Base-by-base conservation (phyloP, 2,329 filamentous ascomycete genomes). In the Cladosporium oxysporum region DNA sequence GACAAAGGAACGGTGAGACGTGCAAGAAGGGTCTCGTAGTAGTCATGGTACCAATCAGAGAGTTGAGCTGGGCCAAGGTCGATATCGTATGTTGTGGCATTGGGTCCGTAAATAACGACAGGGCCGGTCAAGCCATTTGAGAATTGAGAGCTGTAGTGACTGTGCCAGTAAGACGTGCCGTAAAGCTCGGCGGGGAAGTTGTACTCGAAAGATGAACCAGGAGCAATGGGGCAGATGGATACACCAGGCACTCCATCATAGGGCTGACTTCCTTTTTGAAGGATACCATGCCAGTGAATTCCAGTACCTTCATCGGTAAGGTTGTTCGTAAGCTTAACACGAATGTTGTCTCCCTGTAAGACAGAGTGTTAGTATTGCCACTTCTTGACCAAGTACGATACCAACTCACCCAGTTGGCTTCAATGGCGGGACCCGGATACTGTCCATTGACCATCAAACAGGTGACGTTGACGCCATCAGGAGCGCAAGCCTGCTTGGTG, bases 271-370 rank as follows among this genome's bases (percentile, higher is more conserved):
- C 70, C 72, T 33, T 72, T 67, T 66, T 77, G 75, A 50, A 74
- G 69, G 2, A 78, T 62, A 2, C 80, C 80, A 69, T 82, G 80
- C 73, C 76, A 82, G 66, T 82, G 80, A 3, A 82, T 70, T 1
- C 77, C 70, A 7, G 78, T 80, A 1, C 76, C 76, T 59, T 78
- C 74, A 66, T 68, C 66, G 8, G 72, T 70, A 12, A 78, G 71
- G 35, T 74, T 68, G 67, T 81, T 81, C n/a, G 69, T 68, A 18
- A 79, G 75, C 11, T 70, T 72, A 14, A 79, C 71, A 33, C 68
- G 61, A 53, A 73, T 70, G 58, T 68, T 77, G 64, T 83, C 79
- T 26, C 78, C 81, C 33, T 35, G 3, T 4, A 35, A 14, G 12
- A 5, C 33, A 35, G 14, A 35, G 31, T 33, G 10, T 35, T 14